phyloP scores from a whole-genome alignment of 1,284 basidiomycete species.

The Ceratobasidium sp. region DNA sequence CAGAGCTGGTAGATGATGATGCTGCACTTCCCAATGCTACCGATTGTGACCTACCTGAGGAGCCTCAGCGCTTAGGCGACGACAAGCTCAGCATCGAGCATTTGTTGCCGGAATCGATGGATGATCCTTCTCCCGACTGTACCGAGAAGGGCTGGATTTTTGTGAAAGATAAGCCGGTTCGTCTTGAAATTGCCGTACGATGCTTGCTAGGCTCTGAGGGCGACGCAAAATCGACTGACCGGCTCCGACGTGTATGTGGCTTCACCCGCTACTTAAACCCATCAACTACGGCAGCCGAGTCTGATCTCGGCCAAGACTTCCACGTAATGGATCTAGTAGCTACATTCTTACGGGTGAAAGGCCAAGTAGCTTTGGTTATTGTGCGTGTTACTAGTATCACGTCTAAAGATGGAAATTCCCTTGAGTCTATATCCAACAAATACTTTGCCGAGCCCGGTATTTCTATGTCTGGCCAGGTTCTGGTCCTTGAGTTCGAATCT shows the following conservation, averaged over 20 bases:
- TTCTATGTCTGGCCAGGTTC: constrained; percentile 17
- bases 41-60: background rate
- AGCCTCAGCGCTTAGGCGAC: no score
- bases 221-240: constrained; percentile 16
- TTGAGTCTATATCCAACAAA: constrained; percentile 5
- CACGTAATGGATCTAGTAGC: constrained; percentile 22
- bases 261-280: constrained; percentile 14
- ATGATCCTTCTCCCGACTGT: background rate
- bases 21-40: background rate
- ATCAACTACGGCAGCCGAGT: background rate
- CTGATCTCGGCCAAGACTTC: background rate
- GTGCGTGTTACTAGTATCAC: constrained; percentile 17
- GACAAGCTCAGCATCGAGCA: background rate
- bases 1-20: background rate
- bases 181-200: constrained; percentile 20
- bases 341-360: background rate
- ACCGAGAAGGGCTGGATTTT: constrained; percentile 6
- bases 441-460: background rate
- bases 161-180: constrained; percentile 11
- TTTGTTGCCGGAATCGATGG: no score
- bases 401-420: background rate
- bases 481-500: constrained; percentile 8
- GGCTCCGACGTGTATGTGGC: constrained; percentile 23
- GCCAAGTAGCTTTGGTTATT: background rate
- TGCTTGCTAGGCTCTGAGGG: background rate